Evolutionary conservation across 352 stramenopile species (phyloP).

Genomic region (Stramenopiles sp.): DNA sequence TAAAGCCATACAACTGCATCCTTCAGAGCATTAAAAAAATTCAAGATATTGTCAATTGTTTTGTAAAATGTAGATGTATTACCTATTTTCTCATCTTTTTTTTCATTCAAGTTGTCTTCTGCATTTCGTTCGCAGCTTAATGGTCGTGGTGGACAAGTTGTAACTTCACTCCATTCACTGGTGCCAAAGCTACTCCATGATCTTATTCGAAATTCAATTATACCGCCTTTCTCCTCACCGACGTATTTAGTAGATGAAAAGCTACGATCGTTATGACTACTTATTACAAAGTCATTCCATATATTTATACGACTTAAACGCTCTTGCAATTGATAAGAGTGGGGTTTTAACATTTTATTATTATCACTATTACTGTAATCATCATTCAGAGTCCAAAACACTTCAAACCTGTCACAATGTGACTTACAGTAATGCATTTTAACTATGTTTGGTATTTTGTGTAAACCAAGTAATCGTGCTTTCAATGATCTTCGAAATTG

Average conservation of each 20-base stretch:
- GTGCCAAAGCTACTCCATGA: background rate
- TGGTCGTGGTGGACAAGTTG: too few species aligned
- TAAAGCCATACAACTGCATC: too few species aligned
- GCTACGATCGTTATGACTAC: too few species aligned
- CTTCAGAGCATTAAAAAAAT: too few species aligned
- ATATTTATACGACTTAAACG: background rate
- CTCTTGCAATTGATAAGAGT: background rate
- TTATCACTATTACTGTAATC: background rate
- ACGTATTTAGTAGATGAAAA: too few species aligned
- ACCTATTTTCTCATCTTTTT: too few species aligned
- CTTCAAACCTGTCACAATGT: background rate
- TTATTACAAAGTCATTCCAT: background rate
- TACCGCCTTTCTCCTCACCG: background rate
- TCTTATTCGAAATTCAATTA: background rate
- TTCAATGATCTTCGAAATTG: background rate
- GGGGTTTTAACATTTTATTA: background rate
- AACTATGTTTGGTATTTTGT: background rate
- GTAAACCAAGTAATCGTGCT: background rate
- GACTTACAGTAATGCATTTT: background rate
- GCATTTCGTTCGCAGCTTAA: too few species aligned
- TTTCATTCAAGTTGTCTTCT: too few species aligned
- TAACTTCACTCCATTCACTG: background rate
- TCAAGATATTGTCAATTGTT: too few species aligned
- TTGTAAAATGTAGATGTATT: too few species aligned
- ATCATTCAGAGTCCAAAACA: background rate